A percentile compares a stretch with the other conserved stretches of the same genome.
Evolutionary conservation across 495 filamentous ascomycete genomes (phyloP).

Genomic region (Durotheca rogersii): DNA sequence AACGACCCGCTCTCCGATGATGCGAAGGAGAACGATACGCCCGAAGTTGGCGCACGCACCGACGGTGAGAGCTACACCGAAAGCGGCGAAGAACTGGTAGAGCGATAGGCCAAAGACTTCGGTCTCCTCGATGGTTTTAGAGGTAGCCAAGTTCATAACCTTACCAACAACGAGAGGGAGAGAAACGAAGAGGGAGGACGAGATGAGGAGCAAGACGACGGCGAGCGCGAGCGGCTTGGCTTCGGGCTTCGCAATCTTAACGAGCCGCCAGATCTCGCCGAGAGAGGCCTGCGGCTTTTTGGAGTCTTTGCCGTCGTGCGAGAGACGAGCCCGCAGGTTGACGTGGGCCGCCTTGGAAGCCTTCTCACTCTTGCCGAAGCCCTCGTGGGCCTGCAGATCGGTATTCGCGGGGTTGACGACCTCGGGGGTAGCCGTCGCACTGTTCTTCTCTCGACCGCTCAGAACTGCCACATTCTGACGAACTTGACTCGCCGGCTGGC

Average conservation of each 20-base stretch:
- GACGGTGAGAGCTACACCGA: slow-evolving; percentile 66
- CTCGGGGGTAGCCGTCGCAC: slow-evolving; percentile 2
- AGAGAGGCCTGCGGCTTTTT: slow-evolving; percentile 60
- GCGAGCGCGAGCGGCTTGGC: slow-evolving; percentile 73
- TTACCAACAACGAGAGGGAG: slow-evolving; percentile 95
- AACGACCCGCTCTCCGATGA: slow-evolving; percentile 93
- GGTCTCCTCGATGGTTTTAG: slow-evolving; percentile 52
- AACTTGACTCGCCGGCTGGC: slow-evolving; percentile 2
- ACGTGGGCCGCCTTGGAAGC: slow-evolving; percentile 85
- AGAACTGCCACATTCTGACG: slow-evolving; percentile 7
- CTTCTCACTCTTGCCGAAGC: slow-evolving; percentile 55
- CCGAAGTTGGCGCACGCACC: slow-evolving; percentile 90
- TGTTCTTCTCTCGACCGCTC: slow-evolving; percentile 7
- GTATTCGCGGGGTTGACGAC: slow-evolving; percentile 8
- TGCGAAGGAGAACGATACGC: slow-evolving; percentile 88
- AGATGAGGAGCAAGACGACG: slow-evolving; percentile 80
- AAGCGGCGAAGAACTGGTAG: slow-evolving; percentile 73
- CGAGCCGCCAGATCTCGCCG: slow-evolving; percentile 77
- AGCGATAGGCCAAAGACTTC: slow-evolving; percentile 72
- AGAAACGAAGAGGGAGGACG: slow-evolving; percentile 87
- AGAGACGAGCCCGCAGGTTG: slow-evolving; percentile 82
- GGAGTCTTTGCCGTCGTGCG: slow-evolving; percentile 69
- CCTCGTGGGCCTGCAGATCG: slow-evolving; percentile 16
- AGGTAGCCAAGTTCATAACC: slow-evolving; percentile 84
- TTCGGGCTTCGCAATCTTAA: slow-evolving; percentile 88